phyloP scores from a whole-genome alignment of 73 alveolate genomes.

The Paramecium bursaria region DNA sequence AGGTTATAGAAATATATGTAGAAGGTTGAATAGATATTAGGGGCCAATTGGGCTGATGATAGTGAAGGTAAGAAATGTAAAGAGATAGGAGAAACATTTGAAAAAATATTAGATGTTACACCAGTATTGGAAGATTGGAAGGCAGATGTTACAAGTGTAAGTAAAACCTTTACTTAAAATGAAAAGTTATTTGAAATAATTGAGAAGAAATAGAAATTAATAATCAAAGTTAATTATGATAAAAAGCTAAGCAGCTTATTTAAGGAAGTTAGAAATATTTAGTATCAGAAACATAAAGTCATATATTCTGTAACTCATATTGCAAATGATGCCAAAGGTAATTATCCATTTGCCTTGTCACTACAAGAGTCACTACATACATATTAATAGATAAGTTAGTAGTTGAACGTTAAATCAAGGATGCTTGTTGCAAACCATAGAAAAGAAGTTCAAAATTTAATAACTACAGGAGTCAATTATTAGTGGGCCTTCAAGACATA shows the following conservation, averaged over 20 bases:
- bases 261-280: slow-evolving; percentile 81
- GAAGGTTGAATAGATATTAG: slow-evolving; percentile 59
- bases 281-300: slow-evolving; percentile 69
- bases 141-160: slow-evolving; percentile 22
- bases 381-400: slow-evolving; percentile 80
- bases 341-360: slow-evolving; percentile 88
- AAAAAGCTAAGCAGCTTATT: slow-evolving; percentile 81
- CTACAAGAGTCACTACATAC: slow-evolving; percentile 90
- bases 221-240: slow-evolving; percentile 90
- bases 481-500: slow-evolving; percentile 87
- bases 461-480: slow-evolving; percentile 77
- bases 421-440: slow-evolving; percentile 88
- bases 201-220: slow-evolving; percentile 78
- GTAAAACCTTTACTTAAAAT: slow-evolving; percentile 52
- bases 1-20: slow-evolving; percentile 67
- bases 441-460: slow-evolving; percentile 75
- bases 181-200: slow-evolving; percentile 74
- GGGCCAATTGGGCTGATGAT: slow-evolving; percentile 71
- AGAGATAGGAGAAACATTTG: slow-evolving; percentile 66
- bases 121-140: slow-evolving; percentile 59
- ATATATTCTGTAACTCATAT: slow-evolving; percentile 73
- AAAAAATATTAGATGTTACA: slow-evolving; percentile 46
- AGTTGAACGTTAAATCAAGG: slow-evolving; percentile 82
- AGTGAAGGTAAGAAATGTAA: slow-evolving; percentile 60
- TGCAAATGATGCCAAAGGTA: slow-evolving; percentile 77